Percentiles rank a stretch among this genome's conserved stretches.
phyloP scores from a whole-genome alignment of 202 grass and related monocot species.

The Panicum virgatum region DNA sequence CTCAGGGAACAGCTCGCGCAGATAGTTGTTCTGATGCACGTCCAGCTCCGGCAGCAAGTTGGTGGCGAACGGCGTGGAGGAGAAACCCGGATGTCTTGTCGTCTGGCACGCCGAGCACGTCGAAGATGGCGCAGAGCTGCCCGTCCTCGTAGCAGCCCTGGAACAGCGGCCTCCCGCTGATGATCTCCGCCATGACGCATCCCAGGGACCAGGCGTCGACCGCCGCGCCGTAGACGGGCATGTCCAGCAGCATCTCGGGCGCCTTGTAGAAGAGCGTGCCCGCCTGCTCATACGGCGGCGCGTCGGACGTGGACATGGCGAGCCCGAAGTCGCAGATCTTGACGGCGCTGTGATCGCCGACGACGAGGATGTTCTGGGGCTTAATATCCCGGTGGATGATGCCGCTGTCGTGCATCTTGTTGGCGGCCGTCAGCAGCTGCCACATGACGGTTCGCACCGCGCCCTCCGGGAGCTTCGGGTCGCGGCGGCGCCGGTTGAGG shows the following conservation, averaged over 20 bases:
- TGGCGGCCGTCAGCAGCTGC: slow-evolving; percentile 40
- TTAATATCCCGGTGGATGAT: slow-evolving; percentile 49
- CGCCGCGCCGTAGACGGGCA: background rate
- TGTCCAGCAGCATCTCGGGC: slow-evolving; percentile 28
- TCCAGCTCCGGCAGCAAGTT: background rate
- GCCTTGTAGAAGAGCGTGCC: slow-evolving; percentile 13
- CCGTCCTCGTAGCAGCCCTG: background rate
- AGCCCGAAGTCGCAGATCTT: slow-evolving; percentile 45
- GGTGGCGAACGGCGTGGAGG: slow-evolving; percentile 2
- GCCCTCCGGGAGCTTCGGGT: slow-evolving; percentile 4
- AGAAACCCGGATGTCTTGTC: background rate
- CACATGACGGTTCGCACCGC: slow-evolving; percentile 37
- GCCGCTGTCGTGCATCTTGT: slow-evolving; percentile 8
- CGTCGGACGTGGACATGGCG: background rate
- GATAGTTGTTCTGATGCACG: background rate
- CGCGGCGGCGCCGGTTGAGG: background rate
- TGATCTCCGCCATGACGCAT: slow-evolving; percentile 36
- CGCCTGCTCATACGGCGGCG: background rate
- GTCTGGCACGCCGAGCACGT: slow-evolving; percentile 10
- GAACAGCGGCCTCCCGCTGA: background rate
- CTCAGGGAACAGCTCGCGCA: slow-evolving; percentile 4
- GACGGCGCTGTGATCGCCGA: background rate
- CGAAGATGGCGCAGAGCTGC: background rate
- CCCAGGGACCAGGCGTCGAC: slow-evolving; percentile 33
- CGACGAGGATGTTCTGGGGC: slow-evolving; percentile 45